Evolutionary conservation across 1,139 yeast species (phyloP).

Genomic region (Yamadazyma taylorii): DNA sequence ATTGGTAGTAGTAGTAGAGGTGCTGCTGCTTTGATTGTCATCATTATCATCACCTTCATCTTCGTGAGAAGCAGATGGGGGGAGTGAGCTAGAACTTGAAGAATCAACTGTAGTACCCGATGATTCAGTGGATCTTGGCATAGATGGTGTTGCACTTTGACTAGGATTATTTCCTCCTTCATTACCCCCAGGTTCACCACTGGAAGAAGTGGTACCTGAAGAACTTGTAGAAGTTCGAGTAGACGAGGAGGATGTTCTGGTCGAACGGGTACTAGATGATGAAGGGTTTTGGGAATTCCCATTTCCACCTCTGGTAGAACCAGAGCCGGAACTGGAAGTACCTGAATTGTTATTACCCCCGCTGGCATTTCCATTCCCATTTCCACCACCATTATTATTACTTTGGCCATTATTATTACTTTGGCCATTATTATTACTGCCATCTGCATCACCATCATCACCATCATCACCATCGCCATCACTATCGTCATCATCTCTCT

Average conservation of each 20-base stretch:
- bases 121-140: constrained; percentile 2
- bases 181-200: constrained; percentile 3
- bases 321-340: too few relatives aligned
- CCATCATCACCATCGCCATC: constrained; percentile 3
- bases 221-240: constrained; percentile 7
- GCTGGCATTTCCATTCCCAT: constrained; percentile 2
- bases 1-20: too few relatives aligned
- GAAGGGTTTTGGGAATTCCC: too few relatives aligned
- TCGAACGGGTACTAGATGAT: not conserved
- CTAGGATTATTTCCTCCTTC: constrained; percentile 3
- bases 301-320: too few relatives aligned
- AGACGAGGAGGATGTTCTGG: too few relatives aligned
- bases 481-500: constrained; percentile 1
- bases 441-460: constrained; percentile 2
- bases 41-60: constrained; percentile 4
- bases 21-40: not conserved
- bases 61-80: constrained; percentile 11
- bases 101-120: not conserved
- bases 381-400: constrained; percentile 4
- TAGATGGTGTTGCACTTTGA: not conserved
- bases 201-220: not conserved
- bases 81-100: constrained; percentile 16
- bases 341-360: too few relatives aligned
- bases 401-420: constrained; percentile 8
- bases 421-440: constrained; percentile 3